Percentiles rank a stretch among this genome's conserved stretches.
These are phyloP conservation scores for Serendipita sp. DNA, from an alignment of 768 basidiomycete species.

Conservation along the genomic window DNA sequence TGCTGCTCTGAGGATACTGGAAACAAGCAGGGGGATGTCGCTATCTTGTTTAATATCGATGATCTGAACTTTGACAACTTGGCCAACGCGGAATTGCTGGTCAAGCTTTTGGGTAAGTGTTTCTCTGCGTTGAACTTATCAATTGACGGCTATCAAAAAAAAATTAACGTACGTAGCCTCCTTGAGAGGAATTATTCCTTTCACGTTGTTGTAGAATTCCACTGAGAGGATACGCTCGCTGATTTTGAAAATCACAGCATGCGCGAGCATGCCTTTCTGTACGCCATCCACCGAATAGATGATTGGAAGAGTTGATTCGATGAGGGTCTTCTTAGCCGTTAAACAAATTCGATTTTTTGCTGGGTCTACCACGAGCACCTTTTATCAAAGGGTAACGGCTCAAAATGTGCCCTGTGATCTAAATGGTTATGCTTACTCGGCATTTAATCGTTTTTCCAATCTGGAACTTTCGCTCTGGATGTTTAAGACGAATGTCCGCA, in stretches of 20 bases:
- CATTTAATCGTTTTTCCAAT: constrained; percentile 70
- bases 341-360: constrained; percentile 67
- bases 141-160: background rate
- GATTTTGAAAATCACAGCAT: constrained; percentile 76
- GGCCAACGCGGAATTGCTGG: constrained; percentile 60
- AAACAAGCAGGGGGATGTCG: constrained; percentile 48
- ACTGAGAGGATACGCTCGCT: constrained; percentile 66
- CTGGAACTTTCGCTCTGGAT: constrained; percentile 85
- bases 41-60: constrained; percentile 35
- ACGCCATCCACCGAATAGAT: constrained; percentile 51
- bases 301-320: constrained; percentile 65
- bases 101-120: constrained; percentile 34
- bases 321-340: constrained; percentile 80
- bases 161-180: constrained; percentile 55
- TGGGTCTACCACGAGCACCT: constrained; percentile 74
- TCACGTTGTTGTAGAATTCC: constrained; percentile 81
- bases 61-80: constrained; percentile 72
- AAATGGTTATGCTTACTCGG: constrained; percentile 35
- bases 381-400: background rate
- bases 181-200: constrained; percentile 61
- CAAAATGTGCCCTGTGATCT: background rate
- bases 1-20: constrained; percentile 72
- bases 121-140: constrained; percentile 38
- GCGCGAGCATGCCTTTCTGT: constrained; percentile 50
- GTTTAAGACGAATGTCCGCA: constrained; percentile 86